Conservation (phyloP, 495 filamentous ascomycete species). For the Pyrenula aspistea region DNA sequence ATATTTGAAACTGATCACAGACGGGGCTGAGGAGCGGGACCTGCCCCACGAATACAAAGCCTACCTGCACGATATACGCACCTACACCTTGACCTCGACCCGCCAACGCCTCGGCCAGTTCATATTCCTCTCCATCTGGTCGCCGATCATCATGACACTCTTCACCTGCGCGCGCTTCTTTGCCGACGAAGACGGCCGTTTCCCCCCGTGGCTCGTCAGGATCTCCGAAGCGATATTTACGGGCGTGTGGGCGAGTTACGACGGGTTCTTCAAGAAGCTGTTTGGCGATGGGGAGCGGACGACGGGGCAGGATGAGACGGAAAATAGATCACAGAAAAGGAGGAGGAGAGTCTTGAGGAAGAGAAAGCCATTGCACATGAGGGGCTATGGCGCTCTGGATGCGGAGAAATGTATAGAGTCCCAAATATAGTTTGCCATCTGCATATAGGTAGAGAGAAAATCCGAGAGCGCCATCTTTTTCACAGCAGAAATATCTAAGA, state of each 20-base stretch:
- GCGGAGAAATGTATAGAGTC: neutral
- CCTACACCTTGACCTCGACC: constrained; percentile 56
- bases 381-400: neutral
- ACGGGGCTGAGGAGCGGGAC: constrained; percentile 64
- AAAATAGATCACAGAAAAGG: neutral
- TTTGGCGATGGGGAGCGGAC: constrained; percentile 92
- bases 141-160: constrained; percentile 41
- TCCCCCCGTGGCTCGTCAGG: constrained; percentile 52
- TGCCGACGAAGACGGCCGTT: constrained; percentile 50
- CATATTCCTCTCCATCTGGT: constrained; percentile 48
- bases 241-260: constrained; percentile 64
- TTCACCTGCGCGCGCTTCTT: constrained; percentile 34
- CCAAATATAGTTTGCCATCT: too few relatives aligned
- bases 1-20: constrained; percentile 65
- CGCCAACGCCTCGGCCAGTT: constrained; percentile 53
- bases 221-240: constrained; percentile 34
- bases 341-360: neutral
- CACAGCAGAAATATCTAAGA: too few relatives aligned
- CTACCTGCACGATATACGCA: constrained; percentile 51
- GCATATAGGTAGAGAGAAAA: too few relatives aligned
- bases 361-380: neutral
- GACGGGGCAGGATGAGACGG: constrained; percentile 4
- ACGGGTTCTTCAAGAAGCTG: constrained; percentile 45
- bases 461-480: too few relatives aligned
- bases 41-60: constrained; percentile 61